Evolutionary conservation across 108 stramenopile species (phyloP).

Genomic region (Licmophora abbreviata): DNA sequence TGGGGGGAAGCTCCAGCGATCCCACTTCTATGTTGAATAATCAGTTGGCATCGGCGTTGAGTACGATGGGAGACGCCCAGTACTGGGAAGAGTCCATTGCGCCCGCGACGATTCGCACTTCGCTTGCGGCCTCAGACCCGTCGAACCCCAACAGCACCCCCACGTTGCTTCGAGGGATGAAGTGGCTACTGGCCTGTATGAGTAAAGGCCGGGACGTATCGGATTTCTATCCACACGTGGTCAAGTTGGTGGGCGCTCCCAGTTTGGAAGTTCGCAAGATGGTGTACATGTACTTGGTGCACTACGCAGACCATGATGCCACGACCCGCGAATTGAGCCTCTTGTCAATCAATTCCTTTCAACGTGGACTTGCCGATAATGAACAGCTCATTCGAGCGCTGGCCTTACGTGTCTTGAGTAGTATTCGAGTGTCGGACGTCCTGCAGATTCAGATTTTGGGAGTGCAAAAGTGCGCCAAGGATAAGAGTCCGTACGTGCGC

Average conservation of each 20-base stretch:
- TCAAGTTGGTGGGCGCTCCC: constrained; percentile 86
- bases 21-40: constrained; percentile 37
- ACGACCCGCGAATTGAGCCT: constrained; percentile 92
- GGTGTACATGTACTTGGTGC: constrained; percentile 97
- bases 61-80: constrained; percentile 83
- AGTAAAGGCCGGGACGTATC: constrained; percentile 92
- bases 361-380: constrained; percentile 88
- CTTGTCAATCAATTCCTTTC: constrained; percentile 93
- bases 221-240: constrained; percentile 97
- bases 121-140: constrained; percentile 58
- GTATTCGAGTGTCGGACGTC: constrained; percentile 94
- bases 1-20: constrained; percentile 10
- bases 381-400: constrained; percentile 94
- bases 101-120: constrained; percentile 74
- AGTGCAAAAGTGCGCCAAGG: constrained; percentile 87
- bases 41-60: constrained; percentile 58
- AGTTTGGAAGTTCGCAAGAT: constrained; percentile 96
- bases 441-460: constrained; percentile 97
- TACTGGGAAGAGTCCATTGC: constrained; percentile 97
- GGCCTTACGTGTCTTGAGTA: constrained; percentile 92
- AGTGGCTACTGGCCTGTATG: constrained; percentile 96
- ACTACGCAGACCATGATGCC: constrained; percentile 86
- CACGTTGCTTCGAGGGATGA: constrained; percentile 90
- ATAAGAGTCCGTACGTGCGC: constrained; percentile 94
- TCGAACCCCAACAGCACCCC: constrained; percentile 64